Percentiles rank a stretch among this genome's conserved stretches.
Evolutionary conservation across 2,329 filamentous ascomycete species (phyloP).

Genomic region (Epichloe festucae): DNA sequence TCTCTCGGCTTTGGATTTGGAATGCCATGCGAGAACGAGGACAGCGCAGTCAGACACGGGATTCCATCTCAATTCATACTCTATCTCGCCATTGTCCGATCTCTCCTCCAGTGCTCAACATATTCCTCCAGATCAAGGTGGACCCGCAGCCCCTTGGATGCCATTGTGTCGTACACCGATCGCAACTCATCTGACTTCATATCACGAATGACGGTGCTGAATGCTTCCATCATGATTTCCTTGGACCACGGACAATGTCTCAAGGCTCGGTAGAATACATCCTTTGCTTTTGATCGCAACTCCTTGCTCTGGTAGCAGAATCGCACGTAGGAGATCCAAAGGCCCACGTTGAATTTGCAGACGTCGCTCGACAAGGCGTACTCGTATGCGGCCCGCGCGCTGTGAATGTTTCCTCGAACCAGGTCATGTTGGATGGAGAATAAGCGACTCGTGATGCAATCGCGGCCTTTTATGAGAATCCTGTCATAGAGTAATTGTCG

Average conservation of each 20-base stretch:
- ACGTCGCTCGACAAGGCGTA: constrained; percentile 30
- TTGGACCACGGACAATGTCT: constrained; percentile 37
- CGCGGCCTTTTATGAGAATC: constrained; percentile 27
- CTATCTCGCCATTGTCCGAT: constrained; percentile 4
- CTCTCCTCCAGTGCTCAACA: constrained; percentile 20
- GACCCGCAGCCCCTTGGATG: constrained; percentile 34
- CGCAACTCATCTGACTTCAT: constrained; percentile 36
- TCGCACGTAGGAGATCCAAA: constrained; percentile 39
- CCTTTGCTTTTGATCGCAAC: constrained; percentile 28
- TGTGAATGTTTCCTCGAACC: constrained; percentile 33
- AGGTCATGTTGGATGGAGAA: constrained; percentile 42
- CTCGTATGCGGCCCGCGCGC: constrained; percentile 38
- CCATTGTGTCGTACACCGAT: constrained; percentile 34
- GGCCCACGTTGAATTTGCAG: constrained; percentile 25
- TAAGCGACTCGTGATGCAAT: constrained; percentile 30
- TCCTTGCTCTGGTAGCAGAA: constrained; percentile 29
- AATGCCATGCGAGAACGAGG: background rate
- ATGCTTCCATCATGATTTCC: constrained; percentile 37
- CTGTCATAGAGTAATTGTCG: constrained; percentile 48
- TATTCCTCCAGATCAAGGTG: constrained; percentile 40
- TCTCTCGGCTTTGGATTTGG: background rate
- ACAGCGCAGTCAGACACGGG: no score
- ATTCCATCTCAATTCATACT: background rate
- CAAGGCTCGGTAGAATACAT: constrained; percentile 35
- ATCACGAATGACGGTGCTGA: constrained; percentile 28